phyloP scores from a whole-genome alignment of 2,329 filamentous ascomycete species.

The Fusarium poae region DNA sequence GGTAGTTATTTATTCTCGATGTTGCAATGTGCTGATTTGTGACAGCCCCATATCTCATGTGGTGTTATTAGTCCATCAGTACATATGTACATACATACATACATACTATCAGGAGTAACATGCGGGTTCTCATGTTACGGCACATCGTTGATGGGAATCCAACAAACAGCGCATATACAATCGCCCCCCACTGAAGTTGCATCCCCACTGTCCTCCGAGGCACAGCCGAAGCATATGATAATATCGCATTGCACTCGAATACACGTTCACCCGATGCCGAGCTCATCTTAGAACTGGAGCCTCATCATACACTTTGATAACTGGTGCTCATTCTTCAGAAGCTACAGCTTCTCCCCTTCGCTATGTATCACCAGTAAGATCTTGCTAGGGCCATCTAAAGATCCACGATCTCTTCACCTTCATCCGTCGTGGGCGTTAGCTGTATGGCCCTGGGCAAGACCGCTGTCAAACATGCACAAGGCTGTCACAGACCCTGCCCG shows the following conservation, averaged over 20 bases:
- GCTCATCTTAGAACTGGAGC: constrained; percentile 13
- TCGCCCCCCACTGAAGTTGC: constrained; percentile 31
- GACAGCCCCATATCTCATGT: constrained; percentile 6
- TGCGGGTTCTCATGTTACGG: constrained; percentile 10
- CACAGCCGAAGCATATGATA: constrained; percentile 47
- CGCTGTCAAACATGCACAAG: constrained; percentile 45
- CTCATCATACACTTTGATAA: constrained; percentile 12
- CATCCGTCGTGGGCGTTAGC: constrained; percentile 21
- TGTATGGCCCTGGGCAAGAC: constrained; percentile 18
- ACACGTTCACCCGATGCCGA: constrained; percentile 23
- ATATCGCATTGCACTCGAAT: constrained; percentile 19
- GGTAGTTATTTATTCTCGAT: constrained; percentile 10
- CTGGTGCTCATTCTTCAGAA: constrained; percentile 15
- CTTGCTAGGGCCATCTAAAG: constrained; percentile 37
- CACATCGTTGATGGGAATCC: constrained; percentile 24
- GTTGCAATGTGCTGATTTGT: constrained; percentile 22
- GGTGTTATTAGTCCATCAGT: constrained; percentile 11
- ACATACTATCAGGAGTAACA: constrained; percentile 8
- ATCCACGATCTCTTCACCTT: constrained; percentile 29
- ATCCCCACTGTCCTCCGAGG: constrained; percentile 38
- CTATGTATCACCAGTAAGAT: constrained; percentile 42
- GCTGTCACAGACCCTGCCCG: constrained; percentile 48
- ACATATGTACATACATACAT: neutral
- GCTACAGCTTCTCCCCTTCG: constrained; percentile 21
- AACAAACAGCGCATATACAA: constrained; percentile 41